Evolutionary conservation across 306 rosid genomes (phyloP).

Genomic region (cucumber (Cucumis sativus)): DNA sequence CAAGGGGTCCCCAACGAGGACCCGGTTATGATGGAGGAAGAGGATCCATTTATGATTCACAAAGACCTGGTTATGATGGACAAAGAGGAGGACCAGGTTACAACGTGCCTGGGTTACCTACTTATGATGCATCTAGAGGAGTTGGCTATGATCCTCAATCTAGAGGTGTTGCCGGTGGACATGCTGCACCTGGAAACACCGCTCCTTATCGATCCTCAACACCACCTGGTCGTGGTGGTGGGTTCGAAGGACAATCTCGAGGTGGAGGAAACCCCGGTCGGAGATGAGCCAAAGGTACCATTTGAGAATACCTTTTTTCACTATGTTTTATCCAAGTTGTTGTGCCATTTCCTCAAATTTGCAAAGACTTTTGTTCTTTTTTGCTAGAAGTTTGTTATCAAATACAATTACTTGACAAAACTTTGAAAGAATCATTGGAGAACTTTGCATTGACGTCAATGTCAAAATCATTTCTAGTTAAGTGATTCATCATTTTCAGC

Average conservation of each 20-base stretch:
- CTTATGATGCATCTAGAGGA: constrained; percentile 40
- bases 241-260: constrained; percentile 41
- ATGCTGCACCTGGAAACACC: constrained; percentile 24
- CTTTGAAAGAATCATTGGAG: not conserved
- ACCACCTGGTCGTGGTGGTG: constrained; percentile 60
- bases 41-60: constrained; percentile 44
- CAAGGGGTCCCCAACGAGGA: constrained; percentile 7
- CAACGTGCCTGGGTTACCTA: not conserved
- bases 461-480: not conserved
- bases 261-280: constrained; percentile 55
- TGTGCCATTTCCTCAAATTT: not conserved
- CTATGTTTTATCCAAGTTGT: not conserved
- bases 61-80: constrained; percentile 35
- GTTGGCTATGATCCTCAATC: constrained; percentile 54
- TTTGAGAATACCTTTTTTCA: not conserved
- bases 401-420: not conserved
- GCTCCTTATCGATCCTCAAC: constrained; percentile 51
- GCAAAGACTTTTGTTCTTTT: not conserved
- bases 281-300: constrained; percentile 32
- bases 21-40: constrained; percentile 32
- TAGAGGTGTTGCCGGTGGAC: constrained; percentile 63
- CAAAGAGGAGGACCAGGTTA: constrained; percentile 39
- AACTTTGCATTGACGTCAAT: not conserved
- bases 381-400: not conserved
- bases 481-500: not conserved